A percentile compares a stretch with the other conserved stretches of the same genome.
These are phyloP conservation scores for Isoetes taiwanensis DNA, from an alignment of 75 land plant genomes.

Conservation along the genomic window DNA sequence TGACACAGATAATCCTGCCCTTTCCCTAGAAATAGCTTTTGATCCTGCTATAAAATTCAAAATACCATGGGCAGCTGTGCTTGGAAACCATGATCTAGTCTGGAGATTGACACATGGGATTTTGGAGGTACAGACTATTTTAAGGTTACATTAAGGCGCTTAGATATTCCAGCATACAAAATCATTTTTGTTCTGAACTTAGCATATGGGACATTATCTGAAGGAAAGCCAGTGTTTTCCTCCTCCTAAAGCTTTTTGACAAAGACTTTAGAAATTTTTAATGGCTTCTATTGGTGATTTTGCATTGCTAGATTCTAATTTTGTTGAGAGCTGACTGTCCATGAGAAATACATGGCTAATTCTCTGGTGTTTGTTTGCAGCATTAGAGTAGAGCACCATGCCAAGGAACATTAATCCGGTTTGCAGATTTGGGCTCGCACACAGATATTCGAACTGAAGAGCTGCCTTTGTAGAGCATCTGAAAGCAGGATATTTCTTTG, in stretches of 20 bases:
- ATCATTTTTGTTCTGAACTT: slow-evolving; percentile 33
- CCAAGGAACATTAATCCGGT: too few relatives aligned
- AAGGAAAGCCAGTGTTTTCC: slow-evolving; percentile 64
- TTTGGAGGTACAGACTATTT: slow-evolving; percentile 63
- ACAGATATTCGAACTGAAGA: too few relatives aligned
- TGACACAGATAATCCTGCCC: slow-evolving; percentile 35
- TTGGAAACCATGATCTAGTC: slow-evolving; percentile 81
- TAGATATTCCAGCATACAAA: slow-evolving; percentile 45
- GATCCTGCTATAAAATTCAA: slow-evolving; percentile 45
- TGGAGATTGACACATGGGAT: slow-evolving; percentile 74
- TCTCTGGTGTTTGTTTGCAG: too few relatives aligned
- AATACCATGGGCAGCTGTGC: slow-evolving; percentile 75
- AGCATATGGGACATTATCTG: slow-evolving; percentile 38
- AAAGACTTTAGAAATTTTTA: slow-evolving; percentile 73
- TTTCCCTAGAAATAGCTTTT: slow-evolving; percentile 56
- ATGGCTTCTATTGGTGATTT: too few relatives aligned
- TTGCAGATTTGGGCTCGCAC: too few relatives aligned
- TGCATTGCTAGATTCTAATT: too few relatives aligned
- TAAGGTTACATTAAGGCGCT: slow-evolving; percentile 26
- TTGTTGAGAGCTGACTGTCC: too few relatives aligned
- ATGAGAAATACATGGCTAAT: too few relatives aligned
- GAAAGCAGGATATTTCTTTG: too few relatives aligned
- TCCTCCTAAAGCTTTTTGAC: slow-evolving; percentile 61
- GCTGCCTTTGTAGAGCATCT: too few relatives aligned
- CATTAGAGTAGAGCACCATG: too few relatives aligned